phyloP scores from a whole-genome alignment of 2,329 filamentous ascomycete species.

The Karstenula rhodostoma region DNA sequence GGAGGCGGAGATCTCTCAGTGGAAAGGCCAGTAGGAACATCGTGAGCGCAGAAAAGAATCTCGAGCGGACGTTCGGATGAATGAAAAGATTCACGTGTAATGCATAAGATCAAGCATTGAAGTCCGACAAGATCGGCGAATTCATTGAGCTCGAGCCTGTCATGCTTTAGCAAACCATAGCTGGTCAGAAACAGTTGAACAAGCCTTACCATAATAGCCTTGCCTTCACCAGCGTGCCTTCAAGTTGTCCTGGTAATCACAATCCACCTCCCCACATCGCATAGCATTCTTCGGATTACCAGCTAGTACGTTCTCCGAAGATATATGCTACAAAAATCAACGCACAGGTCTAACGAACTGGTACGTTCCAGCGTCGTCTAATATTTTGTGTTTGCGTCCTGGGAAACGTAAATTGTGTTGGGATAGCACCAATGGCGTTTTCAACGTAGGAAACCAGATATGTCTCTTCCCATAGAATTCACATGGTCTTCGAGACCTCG shows the following conservation, averaged over 20 bases:
- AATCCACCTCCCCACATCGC: too few relatives aligned
- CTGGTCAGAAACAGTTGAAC: neutral
- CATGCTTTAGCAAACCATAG: neutral
- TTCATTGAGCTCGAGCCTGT: neutral
- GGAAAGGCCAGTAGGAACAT: slow-evolving; percentile 39
- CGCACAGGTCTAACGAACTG: too few relatives aligned
- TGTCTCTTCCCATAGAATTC: slow-evolving; percentile 72
- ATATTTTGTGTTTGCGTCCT: too few relatives aligned
- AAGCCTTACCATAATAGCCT: neutral
- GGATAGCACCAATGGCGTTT: too few relatives aligned
- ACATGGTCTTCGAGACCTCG: slow-evolving; percentile 68
- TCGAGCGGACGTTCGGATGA: neutral
- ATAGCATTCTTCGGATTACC: too few relatives aligned
- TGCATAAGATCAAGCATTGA: neutral
- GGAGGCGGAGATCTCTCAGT: slow-evolving; percentile 54
- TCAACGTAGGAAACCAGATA: slow-evolving; percentile 66
- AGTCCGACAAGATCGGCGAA: neutral
- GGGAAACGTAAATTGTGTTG: too few relatives aligned
- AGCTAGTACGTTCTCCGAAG: too few relatives aligned
- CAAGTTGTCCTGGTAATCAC: too few relatives aligned
- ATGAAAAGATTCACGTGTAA: neutral
- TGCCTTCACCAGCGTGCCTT: too few relatives aligned
- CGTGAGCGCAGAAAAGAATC: neutral
- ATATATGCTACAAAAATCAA: too few relatives aligned
- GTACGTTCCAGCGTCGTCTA: too few relatives aligned